Evolutionary conservation across 2,329 filamentous ascomycete genomes (phyloP), one percentile per base, ranked within the genome.

Genomic region (Colletotrichum phormii): DNA sequence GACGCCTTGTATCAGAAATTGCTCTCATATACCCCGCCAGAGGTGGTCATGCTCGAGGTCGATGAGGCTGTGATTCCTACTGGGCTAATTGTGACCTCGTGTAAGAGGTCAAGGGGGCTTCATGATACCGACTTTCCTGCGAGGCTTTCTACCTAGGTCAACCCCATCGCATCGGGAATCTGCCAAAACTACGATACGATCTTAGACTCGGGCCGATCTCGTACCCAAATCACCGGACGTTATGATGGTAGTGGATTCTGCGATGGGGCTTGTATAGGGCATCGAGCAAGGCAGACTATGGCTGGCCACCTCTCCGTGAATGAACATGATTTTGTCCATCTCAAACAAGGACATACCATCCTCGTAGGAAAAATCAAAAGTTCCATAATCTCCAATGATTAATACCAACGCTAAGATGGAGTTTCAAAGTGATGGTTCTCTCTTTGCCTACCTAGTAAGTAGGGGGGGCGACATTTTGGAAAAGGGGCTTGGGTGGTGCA

Each of bases 401-500:
- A n/a, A 54, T 13, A 18, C 53, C 8, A 54, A n/a, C 29, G 29
- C 29, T 13, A n/a, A 18, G 26, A n/a, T 54, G 24, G 15, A n/a
- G 6, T 26, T 64, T 4, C 3, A 22, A 7, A 64, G 26, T 31
- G 12, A 29, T 35, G n/a, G 31, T 26, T 6, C 61, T 54, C 5
- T n/a, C 46, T 26, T 29, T 46, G 4, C 37, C 37, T 5, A 42
- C 13, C n/a, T n/a, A 15, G 5, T 15, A 31, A 26, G 31, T n/a
- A 29, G 18, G 42, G 42, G 15, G 18, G 8, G 42, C 42, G 18
- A 11, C 6, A 15, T 35, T 15, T 18, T 18, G 0, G 33, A 53
- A 54, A 33, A 49, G 60, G 61, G 60, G 61, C 46, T 64, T 29
- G 18, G 46, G 60, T n/a, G 29, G 51, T 46, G 61, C 61, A 33